Evolutionary conservation across 208 protist genomes (phyloP).

Genomic region (Acanthamoeba royreba): DNA sequence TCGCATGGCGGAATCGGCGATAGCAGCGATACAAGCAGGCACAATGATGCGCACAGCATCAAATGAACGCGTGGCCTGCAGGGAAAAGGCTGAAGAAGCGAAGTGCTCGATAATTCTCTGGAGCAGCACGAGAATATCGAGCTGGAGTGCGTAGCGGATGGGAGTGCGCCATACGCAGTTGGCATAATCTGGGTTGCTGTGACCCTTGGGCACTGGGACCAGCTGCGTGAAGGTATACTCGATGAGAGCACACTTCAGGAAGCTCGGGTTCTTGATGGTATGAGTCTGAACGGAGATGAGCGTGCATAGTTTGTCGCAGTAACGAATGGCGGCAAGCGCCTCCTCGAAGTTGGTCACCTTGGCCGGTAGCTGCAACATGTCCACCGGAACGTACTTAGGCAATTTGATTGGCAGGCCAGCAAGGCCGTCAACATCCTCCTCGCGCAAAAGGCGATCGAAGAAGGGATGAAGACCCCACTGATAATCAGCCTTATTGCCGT

Average conservation of each 20-base stretch:
- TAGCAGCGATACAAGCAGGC: slow-evolving; percentile 41
- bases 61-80: slow-evolving; percentile 42
- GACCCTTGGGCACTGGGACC: slow-evolving; percentile 48
- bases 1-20: slow-evolving; percentile 53
- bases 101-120: slow-evolving; percentile 50
- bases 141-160: slow-evolving; percentile 64
- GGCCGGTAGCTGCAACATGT: slow-evolving; percentile 59
- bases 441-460: slow-evolving; percentile 62
- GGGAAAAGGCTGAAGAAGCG: slow-evolving; percentile 41
- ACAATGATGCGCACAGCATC: slow-evolving; percentile 51
- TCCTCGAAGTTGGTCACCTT: slow-evolving; percentile 60
- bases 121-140: slow-evolving; percentile 57
- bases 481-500: slow-evolving; percentile 18
- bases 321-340: slow-evolving; percentile 67
- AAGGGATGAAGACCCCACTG: slow-evolving; percentile 50
- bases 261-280: slow-evolving; percentile 61
- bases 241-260: slow-evolving; percentile 67
- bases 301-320: slow-evolving; percentile 73
- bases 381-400: slow-evolving; percentile 63
- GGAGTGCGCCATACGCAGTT: slow-evolving; percentile 57
- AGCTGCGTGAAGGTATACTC: slow-evolving; percentile 68
- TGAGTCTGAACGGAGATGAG: slow-evolving; percentile 64
- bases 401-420: slow-evolving; percentile 50
- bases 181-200: slow-evolving; percentile 54
- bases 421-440: slow-evolving; percentile 58